Percentiles rank a stretch among this genome's conserved stretches.
Evolutionary conservation across 805 yeast genomes (phyloP).

Genomic region (Cephaloascus albidus): DNA sequence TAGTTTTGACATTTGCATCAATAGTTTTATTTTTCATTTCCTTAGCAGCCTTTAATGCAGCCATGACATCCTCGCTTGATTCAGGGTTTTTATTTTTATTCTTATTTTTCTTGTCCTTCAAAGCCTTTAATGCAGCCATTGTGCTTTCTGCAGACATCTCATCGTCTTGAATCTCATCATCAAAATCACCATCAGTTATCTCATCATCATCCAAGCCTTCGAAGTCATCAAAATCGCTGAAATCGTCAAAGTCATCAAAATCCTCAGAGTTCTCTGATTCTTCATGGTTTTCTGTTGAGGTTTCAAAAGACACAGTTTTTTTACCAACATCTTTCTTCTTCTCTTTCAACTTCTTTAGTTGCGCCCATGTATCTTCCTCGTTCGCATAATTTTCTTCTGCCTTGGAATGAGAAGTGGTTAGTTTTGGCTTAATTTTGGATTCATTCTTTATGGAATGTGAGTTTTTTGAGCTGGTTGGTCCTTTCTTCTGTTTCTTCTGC

Average conservation of each 20-base stretch:
- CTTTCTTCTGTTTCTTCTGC: conserved; percentile 4
- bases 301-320: too few relatives aligned
- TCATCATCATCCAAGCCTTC: conserved; percentile 11
- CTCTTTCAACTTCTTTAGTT: conserved; percentile 1
- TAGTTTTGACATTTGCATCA: not conserved
- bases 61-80: conserved; percentile 37
- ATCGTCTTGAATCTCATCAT: conserved; percentile 4
- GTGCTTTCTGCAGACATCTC: conserved; percentile 12
- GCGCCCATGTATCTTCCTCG: not conserved
- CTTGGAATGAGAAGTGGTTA: too few relatives aligned
- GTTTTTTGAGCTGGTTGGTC: conserved; percentile 1
- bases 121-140: conserved; percentile 9
- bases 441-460: too few relatives aligned
- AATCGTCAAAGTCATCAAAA: conserved; percentile 6
- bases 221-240: conserved; percentile 7
- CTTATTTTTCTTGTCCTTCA: conserved; percentile 6
- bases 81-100: conserved; percentile 1
- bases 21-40: conserved; percentile 13
- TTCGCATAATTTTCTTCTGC: too few relatives aligned
- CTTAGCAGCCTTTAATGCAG: conserved; percentile 30
- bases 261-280: conserved; percentile 9
- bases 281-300: not conserved
- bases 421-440: too few relatives aligned
- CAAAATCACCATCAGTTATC: conserved; percentile 4
- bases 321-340: conserved; percentile 2